phyloP scores from a whole-genome alignment of 2,329 filamentous ascomycete species.

The Penicillium oxalicum region DNA sequence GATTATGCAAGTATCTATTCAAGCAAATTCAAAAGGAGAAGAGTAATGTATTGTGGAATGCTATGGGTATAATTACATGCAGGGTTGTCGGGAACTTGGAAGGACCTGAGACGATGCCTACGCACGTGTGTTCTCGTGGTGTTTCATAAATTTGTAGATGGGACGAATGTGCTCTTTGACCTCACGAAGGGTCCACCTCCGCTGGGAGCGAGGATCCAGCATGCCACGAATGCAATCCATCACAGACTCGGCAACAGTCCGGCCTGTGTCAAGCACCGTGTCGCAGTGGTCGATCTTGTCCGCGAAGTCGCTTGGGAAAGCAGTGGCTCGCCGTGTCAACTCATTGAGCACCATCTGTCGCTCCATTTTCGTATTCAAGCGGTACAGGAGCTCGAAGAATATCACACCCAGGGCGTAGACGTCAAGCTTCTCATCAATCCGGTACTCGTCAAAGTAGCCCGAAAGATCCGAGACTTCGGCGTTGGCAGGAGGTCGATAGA shows the following conservation, averaged over 20 bases:
- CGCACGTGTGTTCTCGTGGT: constrained; percentile 4
- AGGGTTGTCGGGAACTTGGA: not conserved
- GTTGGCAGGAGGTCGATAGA: constrained; percentile 51
- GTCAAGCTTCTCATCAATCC: constrained; percentile 51
- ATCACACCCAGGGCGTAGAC: constrained; percentile 59
- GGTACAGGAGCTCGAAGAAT: constrained; percentile 55
- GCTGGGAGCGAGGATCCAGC: constrained; percentile 33
- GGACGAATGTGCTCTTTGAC: constrained; percentile 31
- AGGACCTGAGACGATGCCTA: not conserved
- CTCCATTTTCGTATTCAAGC: constrained; percentile 48
- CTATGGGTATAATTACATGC: constrained; percentile 9
- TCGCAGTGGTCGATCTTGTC: constrained; percentile 33
- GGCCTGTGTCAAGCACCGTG: constrained; percentile 19
- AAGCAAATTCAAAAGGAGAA: not conserved
- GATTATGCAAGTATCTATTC: not conserved
- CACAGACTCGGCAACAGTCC: constrained; percentile 29
- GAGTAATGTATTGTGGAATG: constrained; percentile 13
- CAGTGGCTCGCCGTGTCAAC: constrained; percentile 29
- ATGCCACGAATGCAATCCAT: constrained; percentile 38
- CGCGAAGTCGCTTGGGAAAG: constrained; percentile 35
- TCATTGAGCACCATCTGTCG: constrained; percentile 39
- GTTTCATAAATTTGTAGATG: constrained; percentile 21
- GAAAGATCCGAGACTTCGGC: constrained; percentile 8
- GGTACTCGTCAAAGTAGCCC: constrained; percentile 18
- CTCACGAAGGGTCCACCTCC: constrained; percentile 35